These are phyloP conservation scores for Penicillium arizonense DNA, from an alignment of 495 filamentous ascomycete genomes.

Conservation along the genomic window DNA sequence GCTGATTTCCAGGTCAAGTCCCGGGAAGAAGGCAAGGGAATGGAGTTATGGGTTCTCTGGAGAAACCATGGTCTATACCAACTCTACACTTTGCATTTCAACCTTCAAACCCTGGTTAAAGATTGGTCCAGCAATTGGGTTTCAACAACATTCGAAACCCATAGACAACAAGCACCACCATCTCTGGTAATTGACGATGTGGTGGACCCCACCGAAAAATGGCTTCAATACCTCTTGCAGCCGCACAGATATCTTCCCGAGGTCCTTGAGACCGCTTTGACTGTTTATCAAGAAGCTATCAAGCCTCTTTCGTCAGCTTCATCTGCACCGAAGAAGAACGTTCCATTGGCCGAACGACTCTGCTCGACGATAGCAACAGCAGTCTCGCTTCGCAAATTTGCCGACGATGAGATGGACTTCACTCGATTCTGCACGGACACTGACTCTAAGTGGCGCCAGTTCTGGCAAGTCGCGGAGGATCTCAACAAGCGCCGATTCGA, in stretches of 20 bases:
- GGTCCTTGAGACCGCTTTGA: constrained; percentile 79
- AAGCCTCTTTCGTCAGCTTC: constrained; percentile 36
- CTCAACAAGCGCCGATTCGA: constrained; percentile 83
- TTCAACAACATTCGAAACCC: constrained; percentile 63
- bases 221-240: constrained; percentile 66
- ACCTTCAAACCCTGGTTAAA: constrained; percentile 46
- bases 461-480: constrained; percentile 80
- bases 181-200: constrained; percentile 58
- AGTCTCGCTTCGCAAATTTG: constrained; percentile 56
- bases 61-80: constrained; percentile 77
- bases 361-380: constrained; percentile 66
- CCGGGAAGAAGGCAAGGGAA: constrained; percentile 46
- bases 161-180: constrained; percentile 51
- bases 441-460: constrained; percentile 84
- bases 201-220: constrained; percentile 51
- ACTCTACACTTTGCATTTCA: constrained; percentile 63
- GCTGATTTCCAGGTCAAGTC: constrained; percentile 75
- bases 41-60: constrained; percentile 84
- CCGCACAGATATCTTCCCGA: constrained; percentile 74
- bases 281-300: constrained; percentile 66
- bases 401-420: constrained; percentile 68
- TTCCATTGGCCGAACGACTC: constrained; percentile 62
- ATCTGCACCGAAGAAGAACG: constrained; percentile 38
- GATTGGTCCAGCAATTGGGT: constrained; percentile 74
- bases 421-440: constrained; percentile 66